Evolutionary conservation across 768 basidiomycete species (phyloP).

Genomic region (Tremella fuciformis): DNA sequence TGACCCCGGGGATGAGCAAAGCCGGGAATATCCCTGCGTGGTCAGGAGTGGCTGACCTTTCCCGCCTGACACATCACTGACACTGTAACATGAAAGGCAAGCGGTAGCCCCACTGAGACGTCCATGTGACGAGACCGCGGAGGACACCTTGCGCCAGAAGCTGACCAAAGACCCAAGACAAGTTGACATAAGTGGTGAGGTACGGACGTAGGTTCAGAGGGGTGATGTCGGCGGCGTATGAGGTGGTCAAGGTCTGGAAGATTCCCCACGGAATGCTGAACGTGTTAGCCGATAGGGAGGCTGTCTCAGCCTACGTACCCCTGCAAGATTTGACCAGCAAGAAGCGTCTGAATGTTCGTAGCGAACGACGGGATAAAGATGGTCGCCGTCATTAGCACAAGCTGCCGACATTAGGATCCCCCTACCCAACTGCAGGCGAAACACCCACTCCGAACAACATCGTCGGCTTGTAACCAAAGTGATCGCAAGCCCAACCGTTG

Average conservation of each 20-base stretch:
- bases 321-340: constrained; percentile 35
- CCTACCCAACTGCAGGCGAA: not conserved
- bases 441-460: constrained; percentile 11
- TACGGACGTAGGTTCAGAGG: constrained; percentile 42
- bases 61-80: not conserved
- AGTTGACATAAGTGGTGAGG: constrained; percentile 37
- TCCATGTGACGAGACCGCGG: constrained; percentile 1
- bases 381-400: constrained; percentile 23
- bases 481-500: constrained; percentile 36
- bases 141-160: constrained; percentile 32
- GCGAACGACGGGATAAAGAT: constrained; percentile 46
- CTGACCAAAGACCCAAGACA: constrained; percentile 38
- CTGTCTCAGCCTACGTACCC: not conserved
- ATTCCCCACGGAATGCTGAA: constrained; percentile 50
- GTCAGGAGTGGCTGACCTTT: not conserved
- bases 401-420: not conserved
- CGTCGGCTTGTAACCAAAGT: constrained; percentile 29
- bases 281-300: not conserved
- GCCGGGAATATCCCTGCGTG: constrained; percentile 24
- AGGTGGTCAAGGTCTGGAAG: constrained; percentile 49
- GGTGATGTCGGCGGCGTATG: constrained; percentile 50
- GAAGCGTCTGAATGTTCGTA: constrained; percentile 30
- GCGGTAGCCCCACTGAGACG: constrained; percentile 13
- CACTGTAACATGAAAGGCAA: constrained; percentile 14
- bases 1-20: constrained; percentile 19